Evolutionary conservation across 2,329 filamentous ascomycete species (phyloP).

Genomic region (Fusarium hostae): DNA sequence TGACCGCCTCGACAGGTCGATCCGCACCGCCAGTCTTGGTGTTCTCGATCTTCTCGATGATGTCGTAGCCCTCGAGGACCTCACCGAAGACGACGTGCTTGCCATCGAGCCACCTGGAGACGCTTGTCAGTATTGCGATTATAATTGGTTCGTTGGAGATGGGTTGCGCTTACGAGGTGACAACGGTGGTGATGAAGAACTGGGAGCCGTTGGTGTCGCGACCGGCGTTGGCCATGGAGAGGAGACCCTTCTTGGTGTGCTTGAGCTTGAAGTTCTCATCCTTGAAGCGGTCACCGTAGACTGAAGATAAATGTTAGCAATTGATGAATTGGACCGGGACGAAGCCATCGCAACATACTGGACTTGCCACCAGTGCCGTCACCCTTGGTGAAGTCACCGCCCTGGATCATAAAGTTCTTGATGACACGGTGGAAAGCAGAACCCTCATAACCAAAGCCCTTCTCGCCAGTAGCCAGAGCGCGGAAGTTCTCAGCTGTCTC

Average conservation of each 20-base stretch:
- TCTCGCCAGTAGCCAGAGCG: constrained; percentile 84
- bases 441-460: constrained; percentile 85
- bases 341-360: constrained; percentile 66
- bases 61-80: constrained; percentile 85
- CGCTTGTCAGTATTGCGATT: constrained; percentile 3
- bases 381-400: constrained; percentile 85
- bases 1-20: constrained; percentile 75
- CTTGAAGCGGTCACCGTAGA: constrained; percentile 85
- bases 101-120: constrained; percentile 79
- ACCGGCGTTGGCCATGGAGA: constrained; percentile 89
- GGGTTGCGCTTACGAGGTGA: constrained; percentile 71
- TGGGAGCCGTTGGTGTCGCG: constrained; percentile 89
- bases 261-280: constrained; percentile 97
- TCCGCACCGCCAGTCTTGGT: constrained; percentile 71
- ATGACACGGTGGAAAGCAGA: constrained; percentile 91
- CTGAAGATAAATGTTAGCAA: constrained; percentile 52
- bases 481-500: constrained; percentile 81
- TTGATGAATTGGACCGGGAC: constrained; percentile 2
- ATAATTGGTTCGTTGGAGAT: neutral
- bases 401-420: constrained; percentile 92
- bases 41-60: constrained; percentile 83
- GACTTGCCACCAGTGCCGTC: constrained; percentile 89
- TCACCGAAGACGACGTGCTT: constrained; percentile 90
- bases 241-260: constrained; percentile 84
- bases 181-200: constrained; percentile 89